Conservation (phyloP, 2,329 filamentous ascomycete genomes). For the Blumeriella jaapii region DNA sequence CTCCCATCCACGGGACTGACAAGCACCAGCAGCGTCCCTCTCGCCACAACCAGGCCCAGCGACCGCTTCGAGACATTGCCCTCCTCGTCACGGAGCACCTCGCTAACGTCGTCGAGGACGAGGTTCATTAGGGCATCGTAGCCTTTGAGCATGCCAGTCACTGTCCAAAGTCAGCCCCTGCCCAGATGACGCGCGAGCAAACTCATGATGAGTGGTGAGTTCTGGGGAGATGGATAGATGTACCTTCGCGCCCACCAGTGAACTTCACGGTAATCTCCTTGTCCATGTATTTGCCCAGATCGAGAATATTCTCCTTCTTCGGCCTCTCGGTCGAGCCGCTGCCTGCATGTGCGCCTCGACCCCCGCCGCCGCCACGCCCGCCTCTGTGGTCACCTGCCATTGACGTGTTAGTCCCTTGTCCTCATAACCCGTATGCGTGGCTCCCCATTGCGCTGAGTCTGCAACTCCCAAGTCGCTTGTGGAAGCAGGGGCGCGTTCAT, state of each 20-base stretch:
- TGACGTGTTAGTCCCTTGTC: background rate
- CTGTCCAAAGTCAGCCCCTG: too few species aligned
- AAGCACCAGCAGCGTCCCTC: slow-evolving; percentile 84
- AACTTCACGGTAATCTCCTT: slow-evolving; percentile 95
- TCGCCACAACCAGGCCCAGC: slow-evolving; percentile 68
- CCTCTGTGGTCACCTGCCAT: slow-evolving; percentile 11
- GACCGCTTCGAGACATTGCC: slow-evolving; percentile 66
- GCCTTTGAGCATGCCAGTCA: slow-evolving; percentile 81
- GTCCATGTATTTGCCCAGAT: slow-evolving; percentile 92
- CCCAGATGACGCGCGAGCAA: too few species aligned
- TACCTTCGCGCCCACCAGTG: slow-evolving; percentile 85
- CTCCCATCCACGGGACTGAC: slow-evolving; percentile 90
- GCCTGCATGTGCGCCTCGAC: slow-evolving; percentile 33
- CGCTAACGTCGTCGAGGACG: slow-evolving; percentile 87
- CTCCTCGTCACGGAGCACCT: slow-evolving; percentile 83
- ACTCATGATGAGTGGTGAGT: background rate
- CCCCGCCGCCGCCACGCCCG: slow-evolving; percentile 18
- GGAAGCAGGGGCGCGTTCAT: too few species aligned
- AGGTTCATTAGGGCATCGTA: slow-evolving; percentile 98
- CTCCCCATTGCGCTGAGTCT: too few species aligned
- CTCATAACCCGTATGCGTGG: too few species aligned
- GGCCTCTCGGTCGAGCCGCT: slow-evolving; percentile 57
- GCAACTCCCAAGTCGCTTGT: too few species aligned
- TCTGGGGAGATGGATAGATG: slow-evolving; percentile 18
- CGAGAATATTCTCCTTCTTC: slow-evolving; percentile 98